phyloP scores from a whole-genome alignment of 768 basidiomycete genomes.

The Hygrophorus pudorinus region DNA sequence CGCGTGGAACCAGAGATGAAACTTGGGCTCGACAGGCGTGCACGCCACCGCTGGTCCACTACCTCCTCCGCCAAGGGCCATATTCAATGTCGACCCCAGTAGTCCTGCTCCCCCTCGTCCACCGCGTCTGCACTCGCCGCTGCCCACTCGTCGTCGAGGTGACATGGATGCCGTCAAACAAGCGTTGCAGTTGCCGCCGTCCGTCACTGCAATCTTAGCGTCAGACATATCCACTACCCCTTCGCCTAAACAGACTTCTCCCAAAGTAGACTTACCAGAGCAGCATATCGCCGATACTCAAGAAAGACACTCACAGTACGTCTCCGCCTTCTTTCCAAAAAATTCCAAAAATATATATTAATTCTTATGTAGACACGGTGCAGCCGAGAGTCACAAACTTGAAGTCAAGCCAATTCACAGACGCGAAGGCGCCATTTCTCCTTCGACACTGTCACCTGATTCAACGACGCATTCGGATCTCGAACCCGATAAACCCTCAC shows the following conservation, averaged over 20 bases:
- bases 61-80: constrained; percentile 56
- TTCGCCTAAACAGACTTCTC: not conserved
- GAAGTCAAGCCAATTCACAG: constrained; percentile 25
- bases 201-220: constrained; percentile 38
- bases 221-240: constrained; percentile 13
- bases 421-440: constrained; percentile 62
- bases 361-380: no score
- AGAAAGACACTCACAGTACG: not conserved
- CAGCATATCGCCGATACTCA: not conserved
- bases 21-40: constrained; percentile 13
- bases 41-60: constrained; percentile 68
- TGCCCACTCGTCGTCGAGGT: constrained; percentile 28
- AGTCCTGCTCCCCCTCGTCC: constrained; percentile 50
- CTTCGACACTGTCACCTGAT: constrained; percentile 23
- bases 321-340: no score
- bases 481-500: constrained; percentile 15
- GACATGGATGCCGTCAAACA: constrained; percentile 53
- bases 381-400: not conserved
- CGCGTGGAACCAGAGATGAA: not conserved
- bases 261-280: not conserved
- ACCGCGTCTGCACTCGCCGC: constrained; percentile 51
- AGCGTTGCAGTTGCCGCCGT: constrained; percentile 47
- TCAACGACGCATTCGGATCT: not conserved
- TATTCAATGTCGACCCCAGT: constrained; percentile 35
- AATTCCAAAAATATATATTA: no score